Conservation (phyloP, 495 filamentous ascomycete species). For the Saxophila tyrrhenica region DNA sequence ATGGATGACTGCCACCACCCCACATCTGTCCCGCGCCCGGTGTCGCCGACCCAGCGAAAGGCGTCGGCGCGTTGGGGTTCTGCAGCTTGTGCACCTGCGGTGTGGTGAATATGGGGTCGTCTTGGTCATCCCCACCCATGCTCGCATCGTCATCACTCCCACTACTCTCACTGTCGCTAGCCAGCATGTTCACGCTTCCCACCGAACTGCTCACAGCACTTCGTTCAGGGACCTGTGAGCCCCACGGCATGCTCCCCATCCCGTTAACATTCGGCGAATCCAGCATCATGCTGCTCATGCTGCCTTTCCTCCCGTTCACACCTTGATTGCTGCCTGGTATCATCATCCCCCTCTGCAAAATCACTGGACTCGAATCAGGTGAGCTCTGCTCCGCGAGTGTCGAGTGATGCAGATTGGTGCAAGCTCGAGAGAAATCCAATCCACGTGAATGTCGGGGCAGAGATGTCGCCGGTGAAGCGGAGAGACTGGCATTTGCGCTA, state of each 20-base stretch:
- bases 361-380: conserved; percentile 90
- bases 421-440: conserved; percentile 83
- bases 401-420: conserved; percentile 92
- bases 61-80: conserved; percentile 36
- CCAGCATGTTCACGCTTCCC: conserved; percentile 70
- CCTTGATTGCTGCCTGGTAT: conserved; percentile 59
- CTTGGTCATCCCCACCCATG: conserved; percentile 68
- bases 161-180: conserved; percentile 63
- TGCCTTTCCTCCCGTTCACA: conserved; percentile 33
- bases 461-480: conserved; percentile 65
- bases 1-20: conserved; percentile 7
- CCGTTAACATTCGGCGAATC: conserved; percentile 35
- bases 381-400: conserved; percentile 66
- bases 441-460: conserved; percentile 78
- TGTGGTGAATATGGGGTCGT: conserved; percentile 62
- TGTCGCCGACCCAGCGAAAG: conserved; percentile 35
- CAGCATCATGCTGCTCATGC: conserved; percentile 33
- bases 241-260: conserved; percentile 27
- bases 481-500: not conserved
- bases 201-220: conserved; percentile 71
- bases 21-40: conserved; percentile 8
- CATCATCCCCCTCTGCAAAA: conserved; percentile 63
- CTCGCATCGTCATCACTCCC: conserved; percentile 64
- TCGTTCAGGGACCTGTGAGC: conserved; percentile 46
- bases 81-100: conserved; percentile 47